Evolutionary conservation across 169 alveolate genomes (phyloP).

Genomic region (Eimeria acervulina): DNA sequence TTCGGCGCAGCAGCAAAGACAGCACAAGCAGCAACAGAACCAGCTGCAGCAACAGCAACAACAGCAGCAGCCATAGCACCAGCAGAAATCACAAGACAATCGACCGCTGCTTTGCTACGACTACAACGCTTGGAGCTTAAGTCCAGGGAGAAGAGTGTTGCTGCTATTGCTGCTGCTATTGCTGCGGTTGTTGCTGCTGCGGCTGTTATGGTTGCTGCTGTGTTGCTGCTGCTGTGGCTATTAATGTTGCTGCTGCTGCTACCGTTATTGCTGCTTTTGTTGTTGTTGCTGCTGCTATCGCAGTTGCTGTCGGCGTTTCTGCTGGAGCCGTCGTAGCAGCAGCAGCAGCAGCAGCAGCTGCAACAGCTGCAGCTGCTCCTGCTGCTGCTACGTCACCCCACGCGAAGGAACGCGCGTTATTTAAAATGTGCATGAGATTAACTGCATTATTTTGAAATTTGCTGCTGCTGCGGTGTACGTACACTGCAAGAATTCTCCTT

Average conservation of each 20-base stretch:
- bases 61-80: background rate
- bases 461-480: conserved; percentile 33
- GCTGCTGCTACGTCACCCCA: background rate
- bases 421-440: background rate
- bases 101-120: background rate
- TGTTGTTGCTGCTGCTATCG: background rate
- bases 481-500: background rate
- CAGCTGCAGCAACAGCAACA: background rate
- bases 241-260: background rate
- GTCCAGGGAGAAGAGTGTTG: background rate
- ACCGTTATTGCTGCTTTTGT: background rate
- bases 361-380: background rate
- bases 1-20: background rate
- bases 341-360: no score
- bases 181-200: no score
- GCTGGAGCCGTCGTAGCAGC: no score
- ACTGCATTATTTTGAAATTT: background rate
- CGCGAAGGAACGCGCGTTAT: background rate
- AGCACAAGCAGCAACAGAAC: background rate
- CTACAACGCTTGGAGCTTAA: background rate
- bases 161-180: background rate
- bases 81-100: background rate
- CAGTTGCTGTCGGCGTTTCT: background rate
- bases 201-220: no score
- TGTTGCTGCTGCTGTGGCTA: no score